Evolutionary conservation across 2,329 filamentous ascomycete species (phyloP).

Genomic region (Cordyceps javanica): DNA sequence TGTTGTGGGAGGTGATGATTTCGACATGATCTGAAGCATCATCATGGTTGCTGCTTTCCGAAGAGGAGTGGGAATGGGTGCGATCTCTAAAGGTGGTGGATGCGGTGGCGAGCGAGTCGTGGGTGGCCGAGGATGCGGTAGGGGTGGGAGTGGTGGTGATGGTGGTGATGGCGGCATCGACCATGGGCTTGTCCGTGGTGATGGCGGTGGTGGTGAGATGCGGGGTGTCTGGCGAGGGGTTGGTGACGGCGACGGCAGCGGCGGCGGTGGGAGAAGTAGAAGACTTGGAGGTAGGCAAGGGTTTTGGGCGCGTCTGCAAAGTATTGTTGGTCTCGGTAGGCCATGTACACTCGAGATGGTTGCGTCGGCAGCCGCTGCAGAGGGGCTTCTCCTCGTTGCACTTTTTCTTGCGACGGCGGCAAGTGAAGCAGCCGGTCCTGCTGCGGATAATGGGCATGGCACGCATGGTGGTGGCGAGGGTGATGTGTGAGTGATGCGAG

Average conservation of each 20-base stretch:
- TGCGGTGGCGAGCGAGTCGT: too few relatives aligned
- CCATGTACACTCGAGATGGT: conserved; percentile 49
- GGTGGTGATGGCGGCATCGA: background rate
- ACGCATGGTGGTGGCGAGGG: background rate
- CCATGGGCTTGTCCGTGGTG: background rate
- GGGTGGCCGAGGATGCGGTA: too few relatives aligned
- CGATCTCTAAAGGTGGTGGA: background rate
- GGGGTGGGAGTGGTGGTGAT: background rate
- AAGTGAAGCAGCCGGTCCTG: conserved; percentile 41
- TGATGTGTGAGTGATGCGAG: too few relatives aligned
- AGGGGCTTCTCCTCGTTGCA: conserved; percentile 48
- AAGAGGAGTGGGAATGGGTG: conserved; percentile 5
- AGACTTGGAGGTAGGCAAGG: too few relatives aligned
- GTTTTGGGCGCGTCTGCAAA: conserved; percentile 6
- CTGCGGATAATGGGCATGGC: conserved; percentile 28
- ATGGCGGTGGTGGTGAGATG: too few relatives aligned
- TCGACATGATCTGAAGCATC: background rate
- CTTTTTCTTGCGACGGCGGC: conserved; percentile 47
- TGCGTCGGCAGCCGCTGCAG: conserved; percentile 47
- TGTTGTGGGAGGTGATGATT: too few relatives aligned
- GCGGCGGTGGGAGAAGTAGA: too few relatives aligned
- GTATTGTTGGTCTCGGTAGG: conserved; percentile 18
- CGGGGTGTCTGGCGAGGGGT: background rate
- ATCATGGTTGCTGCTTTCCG: background rate
- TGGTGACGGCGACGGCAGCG: background rate